Evolutionary conservation across 2,329 filamentous ascomycete genomes (phyloP).

Genomic region (Colletotrichum higginsianum): DNA sequence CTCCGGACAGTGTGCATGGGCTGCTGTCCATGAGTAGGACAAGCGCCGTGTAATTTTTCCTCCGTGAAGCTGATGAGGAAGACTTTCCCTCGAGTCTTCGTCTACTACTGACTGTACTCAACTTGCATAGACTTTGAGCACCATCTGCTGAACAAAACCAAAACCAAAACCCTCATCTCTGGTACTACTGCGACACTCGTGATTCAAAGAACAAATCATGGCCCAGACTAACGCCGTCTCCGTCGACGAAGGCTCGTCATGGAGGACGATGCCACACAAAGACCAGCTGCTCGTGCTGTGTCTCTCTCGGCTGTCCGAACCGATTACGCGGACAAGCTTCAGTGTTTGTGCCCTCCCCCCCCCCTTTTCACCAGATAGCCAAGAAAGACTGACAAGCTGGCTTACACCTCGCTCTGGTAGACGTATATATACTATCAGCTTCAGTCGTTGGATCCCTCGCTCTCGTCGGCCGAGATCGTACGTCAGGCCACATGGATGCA

Average conservation of each 20-base stretch:
- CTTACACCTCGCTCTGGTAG: neutral
- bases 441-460: neutral
- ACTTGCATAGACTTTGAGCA: no score
- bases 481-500: constrained; percentile 19
- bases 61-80: no score
- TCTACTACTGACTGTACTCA: no score
- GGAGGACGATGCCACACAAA: constrained; percentile 19
- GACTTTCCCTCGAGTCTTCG: no score
- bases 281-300: constrained; percentile 19
- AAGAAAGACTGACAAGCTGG: no score
- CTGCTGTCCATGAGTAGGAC: no score
- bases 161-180: no score
- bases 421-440: constrained; percentile 16
- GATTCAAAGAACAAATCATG: neutral
- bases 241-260: constrained; percentile 2
- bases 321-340: constrained; percentile 7
- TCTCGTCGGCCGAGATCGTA: constrained; percentile 4
- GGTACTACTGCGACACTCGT: no score
- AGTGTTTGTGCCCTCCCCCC: neutral
- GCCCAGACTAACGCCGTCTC: neutral
- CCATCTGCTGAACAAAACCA: no score
- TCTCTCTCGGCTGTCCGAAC: constrained; percentile 1
- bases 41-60: no score
- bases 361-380: neutral
- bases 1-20: no score